Evolutionary conservation across 768 basidiomycete species (phyloP).

Genomic region (Boletellus sp.): DNA sequence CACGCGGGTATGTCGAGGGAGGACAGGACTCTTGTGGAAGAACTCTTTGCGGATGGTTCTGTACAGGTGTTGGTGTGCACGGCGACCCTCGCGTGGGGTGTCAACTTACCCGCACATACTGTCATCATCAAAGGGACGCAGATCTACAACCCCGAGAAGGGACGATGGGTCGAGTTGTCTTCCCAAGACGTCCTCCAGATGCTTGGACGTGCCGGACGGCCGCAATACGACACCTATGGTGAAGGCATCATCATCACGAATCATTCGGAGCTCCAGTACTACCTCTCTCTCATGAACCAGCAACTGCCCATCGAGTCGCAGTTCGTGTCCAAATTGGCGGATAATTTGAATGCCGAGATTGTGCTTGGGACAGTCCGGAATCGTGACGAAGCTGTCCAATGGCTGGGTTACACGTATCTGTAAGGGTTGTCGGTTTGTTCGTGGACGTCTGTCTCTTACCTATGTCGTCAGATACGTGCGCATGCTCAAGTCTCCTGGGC

Average conservation of each 20-base stretch:
- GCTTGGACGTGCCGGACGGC: slow-evolving; percentile 96
- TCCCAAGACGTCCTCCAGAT: slow-evolving; percentile 97
- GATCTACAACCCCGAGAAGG: slow-evolving; percentile 98
- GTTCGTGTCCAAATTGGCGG: slow-evolving; percentile 86
- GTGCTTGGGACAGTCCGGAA: slow-evolving; percentile 93
- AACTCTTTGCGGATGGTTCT: slow-evolving; percentile 87
- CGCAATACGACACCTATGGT: slow-evolving; percentile 95
- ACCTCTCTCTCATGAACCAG: slow-evolving; percentile 91
- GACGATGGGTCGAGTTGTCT: slow-evolving; percentile 93
- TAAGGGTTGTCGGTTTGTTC: slow-evolving; percentile 31
- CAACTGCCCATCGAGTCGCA: slow-evolving; percentile 97
- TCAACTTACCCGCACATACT: slow-evolving; percentile 95
- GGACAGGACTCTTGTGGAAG: slow-evolving; percentile 90
- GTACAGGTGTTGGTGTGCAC: slow-evolving; percentile 96
- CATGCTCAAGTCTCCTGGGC: slow-evolving; percentile 83
- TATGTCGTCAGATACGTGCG: slow-evolving; percentile 71
- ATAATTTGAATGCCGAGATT: slow-evolving; percentile 96
- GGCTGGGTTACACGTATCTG: slow-evolving; percentile 94
- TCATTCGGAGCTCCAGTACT: slow-evolving; percentile 95
- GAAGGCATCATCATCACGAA: slow-evolving; percentile 99
- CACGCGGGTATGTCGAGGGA: slow-evolving; percentile 95
- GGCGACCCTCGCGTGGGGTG: slow-evolving; percentile 98
- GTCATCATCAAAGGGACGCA: slow-evolving; percentile 99
- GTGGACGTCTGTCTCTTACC: slow-evolving; percentile 5
- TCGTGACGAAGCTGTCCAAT: slow-evolving; percentile 95